Percentiles rank a stretch among this genome's conserved stretches.
Evolutionary conservation across 2,329 filamentous ascomycete genomes (phyloP).

Genomic region (Thielaviopsis ethacetica): DNA sequence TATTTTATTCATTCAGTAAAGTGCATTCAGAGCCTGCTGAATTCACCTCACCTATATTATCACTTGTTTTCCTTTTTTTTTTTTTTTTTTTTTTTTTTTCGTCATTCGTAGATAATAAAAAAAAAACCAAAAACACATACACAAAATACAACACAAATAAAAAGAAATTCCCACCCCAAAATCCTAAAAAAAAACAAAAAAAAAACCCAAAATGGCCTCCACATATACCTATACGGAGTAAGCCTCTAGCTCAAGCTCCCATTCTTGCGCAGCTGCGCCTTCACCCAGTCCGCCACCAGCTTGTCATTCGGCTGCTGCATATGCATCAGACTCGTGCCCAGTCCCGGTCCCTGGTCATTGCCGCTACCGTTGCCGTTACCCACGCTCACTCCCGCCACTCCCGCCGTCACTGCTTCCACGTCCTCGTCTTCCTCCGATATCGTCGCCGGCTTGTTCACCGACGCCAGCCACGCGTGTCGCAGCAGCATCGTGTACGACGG

Average conservation of each 20-base stretch:
- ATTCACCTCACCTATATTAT: too few species aligned
- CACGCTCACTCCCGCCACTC: not conserved
- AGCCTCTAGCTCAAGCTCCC: conserved; percentile 7
- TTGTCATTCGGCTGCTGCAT: conserved; percentile 41
- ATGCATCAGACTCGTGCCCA: conserved; percentile 1
- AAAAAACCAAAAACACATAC: too few species aligned
- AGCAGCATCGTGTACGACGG: conserved; percentile 87
- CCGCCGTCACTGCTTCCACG: conserved; percentile 25
- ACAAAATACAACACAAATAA: too few species aligned
- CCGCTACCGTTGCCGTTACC: too few species aligned
- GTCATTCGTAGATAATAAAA: too few species aligned
- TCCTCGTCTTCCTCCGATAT: conserved; percentile 57
- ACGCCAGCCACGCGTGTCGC: conserved; percentile 72
- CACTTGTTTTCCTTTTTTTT: too few species aligned
- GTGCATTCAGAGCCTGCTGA: too few species aligned
- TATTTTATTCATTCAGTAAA: too few species aligned
- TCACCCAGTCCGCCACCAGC: conserved; percentile 81
- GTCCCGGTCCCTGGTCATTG: not conserved
- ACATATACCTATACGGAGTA: too few species aligned
- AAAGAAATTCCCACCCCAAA: too few species aligned
- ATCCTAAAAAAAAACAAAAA: too few species aligned
- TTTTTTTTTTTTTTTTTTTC: not conserved
- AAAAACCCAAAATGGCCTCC: too few species aligned
- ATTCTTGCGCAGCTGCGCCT: conserved; percentile 49
- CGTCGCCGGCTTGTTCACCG: conserved; percentile 58